These are phyloP conservation scores for Polyporus arcularius DNA, from an alignment of 768 basidiomycete species.

Conservation along the genomic window DNA sequence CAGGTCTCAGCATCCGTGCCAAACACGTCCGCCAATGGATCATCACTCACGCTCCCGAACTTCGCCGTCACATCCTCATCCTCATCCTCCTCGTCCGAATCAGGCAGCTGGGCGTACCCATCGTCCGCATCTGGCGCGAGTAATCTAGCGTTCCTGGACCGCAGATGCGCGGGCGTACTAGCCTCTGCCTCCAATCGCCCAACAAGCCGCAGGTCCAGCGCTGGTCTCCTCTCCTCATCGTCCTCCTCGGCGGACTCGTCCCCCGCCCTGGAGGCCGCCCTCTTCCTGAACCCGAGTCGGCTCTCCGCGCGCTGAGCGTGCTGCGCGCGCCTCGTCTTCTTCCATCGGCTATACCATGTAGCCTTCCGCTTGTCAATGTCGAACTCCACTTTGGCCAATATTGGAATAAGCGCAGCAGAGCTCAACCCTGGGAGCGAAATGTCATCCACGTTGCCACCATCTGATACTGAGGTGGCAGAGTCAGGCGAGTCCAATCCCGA, in stretches of 20 bases:
- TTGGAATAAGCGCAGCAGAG: constrained; percentile 69
- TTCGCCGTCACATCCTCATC: constrained; percentile 42
- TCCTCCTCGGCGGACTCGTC: constrained; percentile 23
- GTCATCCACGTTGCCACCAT: constrained; percentile 42
- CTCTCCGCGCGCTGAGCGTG: constrained; percentile 59
- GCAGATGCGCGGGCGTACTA: constrained; percentile 32
- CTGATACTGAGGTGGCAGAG: constrained; percentile 38
- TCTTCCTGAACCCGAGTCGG: constrained; percentile 32
- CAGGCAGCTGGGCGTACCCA: constrained; percentile 24
- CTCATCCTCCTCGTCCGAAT: constrained; percentile 23
- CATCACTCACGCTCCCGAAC: constrained; percentile 37
- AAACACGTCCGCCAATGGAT: constrained; percentile 64
- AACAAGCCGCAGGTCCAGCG: constrained; percentile 53
- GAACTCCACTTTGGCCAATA: constrained; percentile 94
- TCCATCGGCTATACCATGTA: constrained; percentile 86
- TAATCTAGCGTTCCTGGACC: constrained; percentile 8
- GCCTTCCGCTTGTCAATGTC: constrained; percentile 84
- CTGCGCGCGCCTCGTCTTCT: constrained; percentile 61
- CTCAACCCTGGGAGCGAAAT: constrained; percentile 68
- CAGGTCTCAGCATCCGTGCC: constrained; percentile 67
- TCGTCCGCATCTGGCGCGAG: constrained; percentile 31
- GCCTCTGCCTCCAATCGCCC: constrained; percentile 44
- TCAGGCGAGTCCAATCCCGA: constrained; percentile 55
- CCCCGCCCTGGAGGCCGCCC: constrained; percentile 17
- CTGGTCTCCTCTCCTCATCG: constrained; percentile 37